Base-by-base conservation (phyloP, 352 stramenopile species). In the Globisporangium yorkense region DNA sequence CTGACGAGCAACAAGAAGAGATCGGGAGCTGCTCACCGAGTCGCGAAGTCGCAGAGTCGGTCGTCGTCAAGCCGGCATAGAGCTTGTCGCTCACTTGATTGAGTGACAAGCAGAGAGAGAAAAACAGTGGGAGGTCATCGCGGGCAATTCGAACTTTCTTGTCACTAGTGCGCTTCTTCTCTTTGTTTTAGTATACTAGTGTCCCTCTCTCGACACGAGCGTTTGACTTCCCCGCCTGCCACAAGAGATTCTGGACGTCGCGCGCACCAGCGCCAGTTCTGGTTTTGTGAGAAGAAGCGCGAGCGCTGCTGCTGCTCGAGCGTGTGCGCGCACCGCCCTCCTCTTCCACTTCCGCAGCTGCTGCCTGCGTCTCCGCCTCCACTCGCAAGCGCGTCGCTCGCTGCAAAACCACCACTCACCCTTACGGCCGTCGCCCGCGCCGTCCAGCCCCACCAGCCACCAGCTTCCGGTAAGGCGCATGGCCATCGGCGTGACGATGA, bases 331-430 rank as follows among this genome's bases (percentile, higher is more conserved):
- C 8, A 9, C 31, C 31, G 33, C 33, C 41, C 6, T 46, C 41
- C 16, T 46, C 16, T 16, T 9, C 41, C 41, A 21, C 43, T 16
- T 21, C 43, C 2, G 37, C 37, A 16, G 37, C 37, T 18, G 24
- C 24, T 27, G 24, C 24, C 24, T 27, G 37, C 37, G 37, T 43
- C 37, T 18, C 37, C 37, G 37, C 5, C 8, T 43, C 37, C 10
- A 27, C 37, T 43, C 37, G 37, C 37, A 43, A 18, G 37, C 10
- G 13, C 33, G 33, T 9, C 33, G 37, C 37, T 16, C 43, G 43
- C 43, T 15, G 43, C 43, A 48, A 21, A 48, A 48, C 43, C 43
- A 48, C 43, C 43, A 48, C 43, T 48, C 43, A 48, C 43, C 37
- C 35, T 15, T 43, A 43, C 37, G 37, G 37, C 12, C 37, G 37